Conservation (phyloP, 2,329 filamentous ascomycete species). For the Huntiella decipiens region DNA sequence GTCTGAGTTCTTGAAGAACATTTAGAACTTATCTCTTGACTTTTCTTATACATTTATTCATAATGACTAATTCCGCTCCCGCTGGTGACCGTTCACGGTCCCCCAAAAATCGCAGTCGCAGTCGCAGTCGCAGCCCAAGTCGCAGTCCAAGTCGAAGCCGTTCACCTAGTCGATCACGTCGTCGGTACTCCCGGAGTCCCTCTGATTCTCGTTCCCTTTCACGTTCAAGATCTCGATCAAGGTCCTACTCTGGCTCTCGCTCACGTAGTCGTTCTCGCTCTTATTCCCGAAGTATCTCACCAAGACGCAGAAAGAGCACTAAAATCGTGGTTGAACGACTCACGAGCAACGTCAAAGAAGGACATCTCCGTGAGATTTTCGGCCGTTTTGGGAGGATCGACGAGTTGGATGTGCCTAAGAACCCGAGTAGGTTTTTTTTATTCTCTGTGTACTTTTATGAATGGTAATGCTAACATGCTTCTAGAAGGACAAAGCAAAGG, state of each 20-base stretch:
- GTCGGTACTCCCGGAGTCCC: not conserved
- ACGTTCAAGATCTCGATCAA: conserved; percentile 14
- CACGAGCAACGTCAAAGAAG: conserved; percentile 83
- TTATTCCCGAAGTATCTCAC: conserved; percentile 17
- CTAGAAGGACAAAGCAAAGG: conserved; percentile 76
- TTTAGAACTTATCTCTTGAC: too few relatives aligned
- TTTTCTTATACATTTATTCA: too few relatives aligned
- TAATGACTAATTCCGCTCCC: too few relatives aligned
- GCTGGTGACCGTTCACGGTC: too few relatives aligned
- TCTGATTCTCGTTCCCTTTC: conserved; percentile 13
- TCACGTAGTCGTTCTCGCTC: conserved; percentile 9
- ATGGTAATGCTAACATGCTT: conserved; percentile 1
- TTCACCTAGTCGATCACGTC: not conserved
- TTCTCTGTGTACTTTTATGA: not conserved
- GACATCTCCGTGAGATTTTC: conserved; percentile 82
- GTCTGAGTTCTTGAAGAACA: too few relatives aligned
- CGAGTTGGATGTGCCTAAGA: conserved; percentile 79
- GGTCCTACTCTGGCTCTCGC: conserved; percentile 9
- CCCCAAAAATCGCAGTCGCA: not conserved
- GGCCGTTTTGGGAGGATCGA: conserved; percentile 69
- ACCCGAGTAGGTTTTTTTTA: conserved; percentile 44
- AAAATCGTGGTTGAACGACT: conserved; percentile 92
- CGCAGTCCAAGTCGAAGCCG: conserved; percentile 1
- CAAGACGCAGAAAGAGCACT: not conserved
- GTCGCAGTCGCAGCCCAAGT: not conserved